Conservation (phyloP, 768 basidiomycete genomes). For the Amanita rubescens region DNA sequence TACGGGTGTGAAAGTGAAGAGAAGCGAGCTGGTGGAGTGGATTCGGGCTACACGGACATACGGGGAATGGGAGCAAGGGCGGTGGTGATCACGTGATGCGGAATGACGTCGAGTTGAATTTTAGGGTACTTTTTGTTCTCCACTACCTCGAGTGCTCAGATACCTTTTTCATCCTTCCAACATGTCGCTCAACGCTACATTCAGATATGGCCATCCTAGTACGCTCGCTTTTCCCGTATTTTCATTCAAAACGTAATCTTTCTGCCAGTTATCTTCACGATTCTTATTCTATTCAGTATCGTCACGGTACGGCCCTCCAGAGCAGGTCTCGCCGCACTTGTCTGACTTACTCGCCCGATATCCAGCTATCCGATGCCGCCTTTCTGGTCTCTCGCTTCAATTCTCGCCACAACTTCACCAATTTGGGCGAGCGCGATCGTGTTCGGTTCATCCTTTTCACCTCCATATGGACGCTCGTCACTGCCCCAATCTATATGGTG, state of each 20-base stretch:
- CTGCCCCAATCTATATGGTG: slow-evolving; percentile 42
- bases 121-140: background rate
- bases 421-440: slow-evolving; percentile 45
- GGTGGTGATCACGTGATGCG: background rate
- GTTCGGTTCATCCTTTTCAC: slow-evolving; percentile 62
- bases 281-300: slow-evolving; percentile 54
- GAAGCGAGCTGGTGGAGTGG: slow-evolving; percentile 57
- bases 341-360: background rate
- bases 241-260: slow-evolving; percentile 5
- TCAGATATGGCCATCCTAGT: slow-evolving; percentile 54
- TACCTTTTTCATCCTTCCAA: background rate
- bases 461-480: slow-evolving; percentile 64
- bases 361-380: slow-evolving; percentile 60
- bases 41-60: slow-evolving; percentile 44
- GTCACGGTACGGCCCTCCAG: slow-evolving; percentile 44
- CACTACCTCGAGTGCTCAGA: too few species aligned
- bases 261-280: slow-evolving; percentile 39
- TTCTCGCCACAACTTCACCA: slow-evolving; percentile 43
- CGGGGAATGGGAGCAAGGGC: slow-evolving; percentile 32
- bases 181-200: slow-evolving; percentile 21
- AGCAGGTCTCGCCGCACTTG: background rate
- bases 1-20: slow-evolving; percentile 58
- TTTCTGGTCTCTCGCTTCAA: slow-evolving; percentile 65
- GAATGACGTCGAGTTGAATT: slow-evolving; percentile 1
- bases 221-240: background rate